Evolutionary conservation across 2,329 filamentous ascomycete genomes (phyloP).

Genomic region (Penicillium digitatum): DNA sequence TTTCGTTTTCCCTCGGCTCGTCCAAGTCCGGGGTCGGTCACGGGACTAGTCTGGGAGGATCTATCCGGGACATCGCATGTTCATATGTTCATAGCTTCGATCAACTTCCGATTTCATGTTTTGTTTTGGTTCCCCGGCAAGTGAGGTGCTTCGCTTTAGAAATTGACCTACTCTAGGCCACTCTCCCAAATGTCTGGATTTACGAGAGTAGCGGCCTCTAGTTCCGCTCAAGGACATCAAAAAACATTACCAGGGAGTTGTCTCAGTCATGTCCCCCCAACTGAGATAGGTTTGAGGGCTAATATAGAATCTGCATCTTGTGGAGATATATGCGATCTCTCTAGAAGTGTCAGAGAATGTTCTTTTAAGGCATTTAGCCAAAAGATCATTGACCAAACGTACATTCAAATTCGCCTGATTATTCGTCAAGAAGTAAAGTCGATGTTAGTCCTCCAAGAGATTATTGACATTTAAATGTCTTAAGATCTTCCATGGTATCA

Average conservation of each 20-base stretch:
- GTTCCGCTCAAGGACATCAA: not conserved
- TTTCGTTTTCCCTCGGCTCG: constrained; percentile 36
- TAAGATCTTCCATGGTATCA: not conserved
- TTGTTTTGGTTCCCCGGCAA: not conserved
- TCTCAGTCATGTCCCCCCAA: not conserved
- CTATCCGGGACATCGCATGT: not conserved
- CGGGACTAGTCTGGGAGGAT: constrained; percentile 25
- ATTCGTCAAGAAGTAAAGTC: not conserved
- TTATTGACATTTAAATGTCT: not conserved
- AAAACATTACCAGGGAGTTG: not conserved
- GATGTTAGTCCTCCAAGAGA: not conserved
- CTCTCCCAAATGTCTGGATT: not conserved
- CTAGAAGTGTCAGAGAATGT: not conserved
- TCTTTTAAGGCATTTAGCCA: not conserved
- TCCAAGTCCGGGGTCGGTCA: constrained; percentile 34
- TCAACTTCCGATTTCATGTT: not conserved
- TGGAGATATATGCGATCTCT: not conserved
- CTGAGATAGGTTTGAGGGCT: not conserved
- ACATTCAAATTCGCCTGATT: not conserved
- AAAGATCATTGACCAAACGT: not conserved
- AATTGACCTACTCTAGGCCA: not conserved
- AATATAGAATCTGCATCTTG: not conserved
- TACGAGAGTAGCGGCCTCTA: not conserved
- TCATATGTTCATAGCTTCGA: not conserved
- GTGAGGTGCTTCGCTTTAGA: not conserved